Base-by-base conservation (phyloP, 768 basidiomycete species). In the Mycena belliarum region DNA sequence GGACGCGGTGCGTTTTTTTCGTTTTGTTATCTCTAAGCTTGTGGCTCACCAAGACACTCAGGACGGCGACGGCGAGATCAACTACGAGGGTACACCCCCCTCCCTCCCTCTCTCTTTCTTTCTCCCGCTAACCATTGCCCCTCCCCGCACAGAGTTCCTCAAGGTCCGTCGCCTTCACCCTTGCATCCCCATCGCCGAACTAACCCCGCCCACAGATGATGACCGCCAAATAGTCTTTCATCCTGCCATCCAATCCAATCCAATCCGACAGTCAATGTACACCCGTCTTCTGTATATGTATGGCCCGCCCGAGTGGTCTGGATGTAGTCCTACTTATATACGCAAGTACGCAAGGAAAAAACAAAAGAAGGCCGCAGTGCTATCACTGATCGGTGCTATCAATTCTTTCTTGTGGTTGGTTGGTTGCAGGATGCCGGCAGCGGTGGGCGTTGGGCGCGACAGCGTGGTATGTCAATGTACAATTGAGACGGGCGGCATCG, bases 21-120 rank as follows among this genome's bases (percentile, higher is more conserved):
- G 20, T 35, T 42, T 6, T 46, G 0, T 37, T 14, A 15, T 16
- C 26, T 44, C 16, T 3, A 16, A 86, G 86, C 50, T 87, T 89
- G 66, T 77, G 85, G 12, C 29, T 21, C 11, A n/a, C n/a, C n/a
- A n/a, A n/a, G n/a, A 0, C 32, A 21, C 38, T 5, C 21, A 63
- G 49, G 87, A 95, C 69, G 91, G 91, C 43, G 89, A 93, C 70
- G 89, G 91, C 40, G 89, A 91, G 73, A 89, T 91, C 69, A 87
- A 87, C 73, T 89, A 89, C 69, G 77, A 83, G 0, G 88, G 88
- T 88, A 24, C 59, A 52, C 26, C 29, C 12, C 46, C 44, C 50
- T 29, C 35, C 35, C 25, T 26, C 24, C 23, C 7, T 14, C 29
- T 29, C 6, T 24, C 25, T 20, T 38, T 4, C 29, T 21, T 4